Base-by-base conservation (phyloP, 78 protist genomes). In the Dictyostelium capitatum region DNA sequence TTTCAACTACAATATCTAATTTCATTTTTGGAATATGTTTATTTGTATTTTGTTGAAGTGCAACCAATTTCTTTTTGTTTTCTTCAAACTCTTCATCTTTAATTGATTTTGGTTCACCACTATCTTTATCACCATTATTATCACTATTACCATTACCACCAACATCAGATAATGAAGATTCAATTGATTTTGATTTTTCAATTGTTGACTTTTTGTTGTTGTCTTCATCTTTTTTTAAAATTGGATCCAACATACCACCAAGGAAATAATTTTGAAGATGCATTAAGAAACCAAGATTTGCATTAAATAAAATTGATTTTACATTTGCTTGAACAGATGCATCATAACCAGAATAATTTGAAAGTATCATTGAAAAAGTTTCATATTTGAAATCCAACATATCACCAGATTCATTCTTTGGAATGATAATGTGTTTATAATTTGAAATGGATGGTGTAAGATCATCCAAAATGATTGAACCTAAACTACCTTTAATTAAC, bases 181-280 rank as follows among this genome's bases (percentile, higher is more conserved):
- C 23, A 15, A 51, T 15, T 12, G 57, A 48, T 48, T 82, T 74
- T n/a, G 74, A 23, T 17, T 47, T 30, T 59, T 48, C 30, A 50
- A 64, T 32, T 30, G 78, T 67, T 37, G 7, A 2, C 5, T 6
- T 19, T 11, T 15, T 54, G 4, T 50, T 54, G 5, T 12, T n/a
- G 8, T 23, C 10, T 3, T 54, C 53, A 54, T 54, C 70, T 50
- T 47, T 25, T 59, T 87, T 87, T 43, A 87, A 46, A 53, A 87
- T 73, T 30, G 93, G 93, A 43, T 87, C 93, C 11, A 87, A 64
- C 81, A 73, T 87, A 50, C 93, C 93, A 37, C 93, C 93, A 15
- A 87, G 41, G 32, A 87, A 87, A 30, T 87, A 87, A 70, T 74
- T 56, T 87, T 87, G 93, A n/a, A 77, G 53, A 12, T 51, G 23